Evolutionary conservation across 2,329 filamentous ascomycete genomes (phyloP).

Genomic region (Fusarium neocosmosporiellum): DNA sequence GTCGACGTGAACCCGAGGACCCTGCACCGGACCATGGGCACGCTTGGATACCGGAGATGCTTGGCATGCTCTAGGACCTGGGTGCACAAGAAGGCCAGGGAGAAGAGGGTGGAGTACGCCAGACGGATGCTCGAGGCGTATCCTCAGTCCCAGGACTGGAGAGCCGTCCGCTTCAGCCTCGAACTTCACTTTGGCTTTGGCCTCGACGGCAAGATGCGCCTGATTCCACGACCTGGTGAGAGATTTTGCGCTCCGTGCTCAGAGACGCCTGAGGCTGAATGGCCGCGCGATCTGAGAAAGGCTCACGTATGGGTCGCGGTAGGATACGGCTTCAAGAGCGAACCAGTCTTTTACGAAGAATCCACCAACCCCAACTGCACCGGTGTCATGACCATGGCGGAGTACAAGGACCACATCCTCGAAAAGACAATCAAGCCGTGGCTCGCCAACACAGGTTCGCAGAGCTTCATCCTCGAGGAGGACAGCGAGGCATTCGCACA

Average conservation of each 20-base stretch:
- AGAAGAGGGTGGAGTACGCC: constrained; percentile 50
- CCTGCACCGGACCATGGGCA: constrained; percentile 53
- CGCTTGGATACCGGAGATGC: constrained; percentile 50
- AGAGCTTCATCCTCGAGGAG: constrained; percentile 50
- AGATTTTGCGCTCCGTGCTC: constrained; percentile 45
- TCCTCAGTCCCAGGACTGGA: constrained; percentile 48
- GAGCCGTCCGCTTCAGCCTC: constrained; percentile 49
- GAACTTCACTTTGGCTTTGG: constrained; percentile 54
- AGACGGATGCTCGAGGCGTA: constrained; percentile 48
- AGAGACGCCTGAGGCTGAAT: constrained; percentile 38
- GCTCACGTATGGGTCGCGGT: constrained; percentile 51
- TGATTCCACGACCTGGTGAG: constrained; percentile 51
- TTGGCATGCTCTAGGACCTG: constrained; percentile 45
- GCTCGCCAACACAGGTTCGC: constrained; percentile 36
- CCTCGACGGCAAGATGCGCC: constrained; percentile 50
- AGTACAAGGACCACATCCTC: constrained; percentile 50
- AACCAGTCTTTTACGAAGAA: constrained; percentile 52
- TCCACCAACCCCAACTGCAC: constrained; percentile 48
- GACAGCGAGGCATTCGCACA: constrained; percentile 51
- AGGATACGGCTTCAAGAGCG: constrained; percentile 52
- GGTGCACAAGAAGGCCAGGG: constrained; percentile 46
- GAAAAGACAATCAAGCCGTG: constrained; percentile 49
- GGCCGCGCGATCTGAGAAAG: constrained; percentile 49
- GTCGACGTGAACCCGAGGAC: constrained; percentile 50
- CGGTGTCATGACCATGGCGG: constrained; percentile 49